These are phyloP conservation scores for Penicillium canariense DNA, from an alignment of 495 filamentous ascomycete genomes.

Conservation along the genomic window DNA sequence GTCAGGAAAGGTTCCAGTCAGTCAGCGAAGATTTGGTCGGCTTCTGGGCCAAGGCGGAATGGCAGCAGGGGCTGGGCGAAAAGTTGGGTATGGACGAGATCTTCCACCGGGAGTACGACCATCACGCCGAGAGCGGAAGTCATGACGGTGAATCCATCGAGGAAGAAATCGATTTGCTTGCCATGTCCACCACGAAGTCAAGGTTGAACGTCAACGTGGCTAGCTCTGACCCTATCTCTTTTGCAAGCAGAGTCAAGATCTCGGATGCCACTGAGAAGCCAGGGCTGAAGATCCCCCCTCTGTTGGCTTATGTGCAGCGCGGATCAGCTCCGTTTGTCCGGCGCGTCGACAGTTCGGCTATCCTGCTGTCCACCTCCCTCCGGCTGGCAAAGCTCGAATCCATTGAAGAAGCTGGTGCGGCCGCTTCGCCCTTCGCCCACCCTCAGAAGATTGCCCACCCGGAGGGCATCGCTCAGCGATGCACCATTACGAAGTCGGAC, in stretches of 20 bases:
- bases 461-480: constrained; percentile 68
- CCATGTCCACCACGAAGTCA: constrained; percentile 56
- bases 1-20: constrained; percentile 76
- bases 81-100: constrained; percentile 74
- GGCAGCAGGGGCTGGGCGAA: constrained; percentile 75
- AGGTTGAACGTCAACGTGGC: constrained; percentile 15
- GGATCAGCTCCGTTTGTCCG: constrained; percentile 62
- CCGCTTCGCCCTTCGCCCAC: constrained; percentile 70
- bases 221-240: background rate
- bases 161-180: constrained; percentile 61
- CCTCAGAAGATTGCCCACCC: constrained; percentile 76
- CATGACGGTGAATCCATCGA: constrained; percentile 48
- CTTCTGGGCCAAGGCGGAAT: constrained; percentile 91
- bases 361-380: constrained; percentile 79
- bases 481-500: constrained; percentile 72
- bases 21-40: constrained; percentile 90
- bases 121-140: constrained; percentile 35
- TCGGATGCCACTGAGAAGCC: constrained; percentile 15
- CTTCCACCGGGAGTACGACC: constrained; percentile 42
- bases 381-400: constrained; percentile 75
- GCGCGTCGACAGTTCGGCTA: constrained; percentile 79
- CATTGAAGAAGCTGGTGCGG: constrained; percentile 59
- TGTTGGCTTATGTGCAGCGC: constrained; percentile 73
- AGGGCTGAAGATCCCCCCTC: constrained; percentile 52
- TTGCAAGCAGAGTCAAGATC: constrained; percentile 45